phyloP scores from a whole-genome alignment of 345 rosid species.

The Salix koriyanagi region DNA sequence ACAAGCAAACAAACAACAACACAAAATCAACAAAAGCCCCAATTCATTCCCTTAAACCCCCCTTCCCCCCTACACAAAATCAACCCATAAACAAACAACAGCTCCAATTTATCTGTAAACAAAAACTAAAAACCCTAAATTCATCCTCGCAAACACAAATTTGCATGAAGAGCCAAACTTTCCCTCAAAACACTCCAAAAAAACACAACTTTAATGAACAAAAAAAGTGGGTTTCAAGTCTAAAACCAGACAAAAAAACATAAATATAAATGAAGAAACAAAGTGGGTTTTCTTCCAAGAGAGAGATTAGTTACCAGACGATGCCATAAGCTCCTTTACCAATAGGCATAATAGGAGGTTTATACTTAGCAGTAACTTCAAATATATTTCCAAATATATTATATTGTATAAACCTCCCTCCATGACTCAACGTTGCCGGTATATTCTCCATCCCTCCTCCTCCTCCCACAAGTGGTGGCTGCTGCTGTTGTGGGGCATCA shows the following conservation, averaged over 20 bases:
- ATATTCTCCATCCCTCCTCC: slow-evolving; percentile 60
- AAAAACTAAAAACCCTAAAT: not conserved
- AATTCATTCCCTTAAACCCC: not conserved
- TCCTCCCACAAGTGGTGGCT: slow-evolving; percentile 10
- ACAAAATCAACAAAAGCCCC: not conserved
- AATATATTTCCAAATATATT: slow-evolving; percentile 94
- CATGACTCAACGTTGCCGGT: slow-evolving; percentile 85
- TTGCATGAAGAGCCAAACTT: not conserved
- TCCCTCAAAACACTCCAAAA: not conserved
- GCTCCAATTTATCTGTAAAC: not conserved
- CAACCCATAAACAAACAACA: not conserved
- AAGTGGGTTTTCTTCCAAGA: not conserved
- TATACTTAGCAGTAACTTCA: slow-evolving; percentile 94
- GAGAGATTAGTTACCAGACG: slow-evolving; percentile 60
- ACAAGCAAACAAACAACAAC: not conserved
- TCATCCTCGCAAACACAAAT: not conserved
- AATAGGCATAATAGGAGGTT: slow-evolving; percentile 97
- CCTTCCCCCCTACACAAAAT: not conserved
- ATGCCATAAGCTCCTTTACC: slow-evolving; percentile 99
- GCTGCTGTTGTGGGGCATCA: slow-evolving; percentile 44
- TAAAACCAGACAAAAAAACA: not conserved
- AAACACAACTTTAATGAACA: not conserved
- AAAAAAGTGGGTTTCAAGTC: not conserved
- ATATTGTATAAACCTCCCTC: slow-evolving; percentile 92
- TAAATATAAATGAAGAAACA: not conserved